phyloP scores from a whole-genome alignment of 768 basidiomycete genomes.

The Kwoniella shandongensis region DNA sequence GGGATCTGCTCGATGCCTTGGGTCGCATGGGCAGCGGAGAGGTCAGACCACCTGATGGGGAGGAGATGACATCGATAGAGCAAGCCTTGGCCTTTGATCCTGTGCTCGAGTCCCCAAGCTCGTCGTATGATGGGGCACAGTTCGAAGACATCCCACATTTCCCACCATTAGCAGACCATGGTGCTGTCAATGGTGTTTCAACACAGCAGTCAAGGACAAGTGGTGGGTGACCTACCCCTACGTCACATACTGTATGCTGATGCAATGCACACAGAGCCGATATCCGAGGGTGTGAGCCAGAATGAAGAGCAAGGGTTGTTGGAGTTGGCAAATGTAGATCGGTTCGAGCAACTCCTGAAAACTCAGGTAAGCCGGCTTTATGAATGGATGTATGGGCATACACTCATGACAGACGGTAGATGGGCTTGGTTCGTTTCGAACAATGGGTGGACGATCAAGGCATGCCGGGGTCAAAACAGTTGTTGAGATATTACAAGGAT shows the following conservation, averaged over 20 bases:
- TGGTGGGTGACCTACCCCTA: constrained; percentile 10
- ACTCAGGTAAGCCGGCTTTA: constrained; percentile 9
- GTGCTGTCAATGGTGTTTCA: not conserved
- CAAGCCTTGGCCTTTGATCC: constrained; percentile 12
- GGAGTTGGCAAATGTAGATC: constrained; percentile 13
- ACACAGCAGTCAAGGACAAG: constrained; percentile 12
- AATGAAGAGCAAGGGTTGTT: constrained; percentile 9
- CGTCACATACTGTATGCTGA: not conserved
- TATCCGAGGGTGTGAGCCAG: constrained; percentile 4
- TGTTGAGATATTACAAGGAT: constrained; percentile 29
- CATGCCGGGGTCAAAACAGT: constrained; percentile 17
- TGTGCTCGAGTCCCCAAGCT: not conserved
- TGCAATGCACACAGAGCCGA: constrained; percentile 10
- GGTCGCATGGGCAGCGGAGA: not conserved
- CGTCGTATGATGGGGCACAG: not conserved
- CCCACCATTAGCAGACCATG: constrained; percentile 5
- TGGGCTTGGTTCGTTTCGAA: constrained; percentile 25
- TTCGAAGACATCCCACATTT: constrained; percentile 12
- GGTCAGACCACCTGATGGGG: not conserved
- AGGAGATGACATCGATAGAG: constrained; percentile 11
- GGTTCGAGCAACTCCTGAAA: constrained; percentile 16
- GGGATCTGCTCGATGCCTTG: constrained; percentile 15
- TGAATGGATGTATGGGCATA: too few relatives aligned
- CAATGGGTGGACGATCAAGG: constrained; percentile 30
- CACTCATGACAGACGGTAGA: not conserved